A percentile compares a stretch with the other conserved stretches of the same genome.
These are phyloP conservation scores for Trichocomaceae sp. DNA, from an alignment of 2,329 filamentous ascomycete genomes.

Conservation along the genomic window DNA sequence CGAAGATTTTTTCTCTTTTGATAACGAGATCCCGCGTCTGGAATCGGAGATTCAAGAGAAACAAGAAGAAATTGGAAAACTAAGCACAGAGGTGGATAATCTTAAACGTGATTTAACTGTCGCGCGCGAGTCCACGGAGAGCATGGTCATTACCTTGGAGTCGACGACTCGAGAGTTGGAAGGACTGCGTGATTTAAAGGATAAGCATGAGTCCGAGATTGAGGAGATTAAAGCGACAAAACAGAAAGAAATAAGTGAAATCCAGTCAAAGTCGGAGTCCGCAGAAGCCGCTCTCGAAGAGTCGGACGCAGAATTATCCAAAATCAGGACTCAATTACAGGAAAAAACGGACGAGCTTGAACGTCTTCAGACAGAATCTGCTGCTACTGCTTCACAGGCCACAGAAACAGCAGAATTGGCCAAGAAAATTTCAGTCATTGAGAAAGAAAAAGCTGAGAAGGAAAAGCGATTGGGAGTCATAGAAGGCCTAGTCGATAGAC, in stretches of 20 bases:
- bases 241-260: conserved; percentile 37
- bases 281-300: conserved; percentile 28
- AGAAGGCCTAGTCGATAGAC: conserved; percentile 49
- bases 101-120: conserved; percentile 65
- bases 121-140: conserved; percentile 62
- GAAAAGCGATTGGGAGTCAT: conserved; percentile 51
- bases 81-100: conserved; percentile 61
- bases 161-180: conserved; percentile 59
- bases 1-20: conserved; percentile 87
- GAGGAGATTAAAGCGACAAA: conserved; percentile 37
- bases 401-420: conserved; percentile 22
- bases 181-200: conserved; percentile 47
- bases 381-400: conserved; percentile 16
- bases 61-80: conserved; percentile 60
- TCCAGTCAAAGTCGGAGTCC: conserved; percentile 31
- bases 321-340: conserved; percentile 33
- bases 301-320: conserved; percentile 25
- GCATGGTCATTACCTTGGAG: conserved; percentile 61
- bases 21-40: conserved; percentile 77
- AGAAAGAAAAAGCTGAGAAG: conserved; percentile 32
- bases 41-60: conserved; percentile 67
- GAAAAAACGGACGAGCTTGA: conserved; percentile 38
- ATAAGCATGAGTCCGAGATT: conserved; percentile 44
- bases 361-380: conserved; percentile 25
- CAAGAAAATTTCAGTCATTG: conserved; percentile 29